These are phyloP conservation scores for Xylaria palmicola DNA, from an alignment of 495 filamentous ascomycete genomes.

Conservation along the genomic window DNA sequence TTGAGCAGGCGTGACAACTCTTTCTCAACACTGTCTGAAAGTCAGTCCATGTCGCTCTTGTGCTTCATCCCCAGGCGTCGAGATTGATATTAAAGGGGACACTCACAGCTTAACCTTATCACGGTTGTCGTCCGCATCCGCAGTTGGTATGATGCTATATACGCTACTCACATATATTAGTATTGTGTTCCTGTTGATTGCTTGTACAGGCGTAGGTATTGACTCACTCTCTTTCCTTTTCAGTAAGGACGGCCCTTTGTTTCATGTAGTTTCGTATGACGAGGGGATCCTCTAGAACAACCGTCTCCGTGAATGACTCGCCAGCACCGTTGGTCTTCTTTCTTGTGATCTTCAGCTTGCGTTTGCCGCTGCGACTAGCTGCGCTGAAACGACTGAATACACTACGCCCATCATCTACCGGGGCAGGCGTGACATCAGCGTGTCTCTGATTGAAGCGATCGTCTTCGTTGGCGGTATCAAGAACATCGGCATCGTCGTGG, in stretches of 20 bases:
- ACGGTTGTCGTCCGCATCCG: conserved; percentile 62
- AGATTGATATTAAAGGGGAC: neutral
- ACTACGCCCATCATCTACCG: conserved; percentile 75
- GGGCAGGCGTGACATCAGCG: conserved; percentile 38
- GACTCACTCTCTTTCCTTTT: conserved; percentile 65
- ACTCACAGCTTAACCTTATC: conserved; percentile 58
- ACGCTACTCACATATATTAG: conserved; percentile 37
- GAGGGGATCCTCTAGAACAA: conserved; percentile 67
- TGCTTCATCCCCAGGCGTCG: conserved; percentile 14
- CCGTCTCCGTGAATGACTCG: conserved; percentile 55
- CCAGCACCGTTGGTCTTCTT: conserved; percentile 61
- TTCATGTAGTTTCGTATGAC: conserved; percentile 67
- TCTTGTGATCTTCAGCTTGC: conserved; percentile 73
- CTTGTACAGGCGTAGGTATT: neutral
- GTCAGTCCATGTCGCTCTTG: conserved; percentile 40
- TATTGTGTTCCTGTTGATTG: neutral
- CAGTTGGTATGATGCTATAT: conserved; percentile 62
- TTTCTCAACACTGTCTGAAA: conserved; percentile 57
- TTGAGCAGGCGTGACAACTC: conserved; percentile 80
- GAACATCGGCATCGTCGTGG: conserved; percentile 65
- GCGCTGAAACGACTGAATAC: conserved; percentile 80
- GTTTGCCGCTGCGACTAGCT: conserved; percentile 63
- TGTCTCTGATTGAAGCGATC: conserved; percentile 53
- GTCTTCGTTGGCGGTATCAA: conserved; percentile 57
- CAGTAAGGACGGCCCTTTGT: conserved; percentile 54